Evolutionary conservation across 2,329 filamentous ascomycete species (phyloP), one percentile per base, ranked within the genome.

Genomic region (Fusarium verticillioides): DNA sequence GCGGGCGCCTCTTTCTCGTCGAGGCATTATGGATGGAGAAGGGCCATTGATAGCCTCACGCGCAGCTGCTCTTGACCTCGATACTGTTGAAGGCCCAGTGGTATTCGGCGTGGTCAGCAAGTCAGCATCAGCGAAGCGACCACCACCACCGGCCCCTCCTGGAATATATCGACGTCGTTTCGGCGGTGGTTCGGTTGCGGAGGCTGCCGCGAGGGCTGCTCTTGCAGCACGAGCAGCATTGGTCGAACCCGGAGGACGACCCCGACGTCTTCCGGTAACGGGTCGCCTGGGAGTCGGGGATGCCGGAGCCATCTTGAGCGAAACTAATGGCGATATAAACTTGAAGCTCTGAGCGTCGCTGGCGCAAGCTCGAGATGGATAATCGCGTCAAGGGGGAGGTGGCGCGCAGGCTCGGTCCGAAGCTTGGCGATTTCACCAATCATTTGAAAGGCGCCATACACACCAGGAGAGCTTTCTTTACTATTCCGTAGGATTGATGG

Each of bases 131-230:
- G 96, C 86, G 81, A 95, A 97, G 79, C 95, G 87, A 26, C 95
- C 94, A 65, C 95, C 94, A 50, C 95, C 95, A 43, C 94, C 94
- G 65, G 94, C 92, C 7, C 94, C 95, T 53, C 95, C 95, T 39
- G 96, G 94, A 53, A 97, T 89, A 84, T 97, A 98, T 82, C 90
- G 89, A 75, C 91, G 88, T 79, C 89, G 90, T 83, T 94, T 95
- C 2, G 86, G 86, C 18, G 92, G 91, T 32, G 91, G 91, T 74
- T 93, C 91, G 53, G 86, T 85, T 46, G 82, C 78, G 50, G 78
- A 71, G 23, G 78, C 80, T 23, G 78, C 77, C 32, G 79, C 78
- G 43, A 78, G 72, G 36, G 80, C 82, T 57, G 81, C 80, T 66
- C 84, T 80, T 43, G 82, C 82, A 30, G 82, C 82, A 72, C 82